Evolutionary conservation across 164 flowering plant species (phyloP).

Genomic region (Macadamia tetraphylla): DNA sequence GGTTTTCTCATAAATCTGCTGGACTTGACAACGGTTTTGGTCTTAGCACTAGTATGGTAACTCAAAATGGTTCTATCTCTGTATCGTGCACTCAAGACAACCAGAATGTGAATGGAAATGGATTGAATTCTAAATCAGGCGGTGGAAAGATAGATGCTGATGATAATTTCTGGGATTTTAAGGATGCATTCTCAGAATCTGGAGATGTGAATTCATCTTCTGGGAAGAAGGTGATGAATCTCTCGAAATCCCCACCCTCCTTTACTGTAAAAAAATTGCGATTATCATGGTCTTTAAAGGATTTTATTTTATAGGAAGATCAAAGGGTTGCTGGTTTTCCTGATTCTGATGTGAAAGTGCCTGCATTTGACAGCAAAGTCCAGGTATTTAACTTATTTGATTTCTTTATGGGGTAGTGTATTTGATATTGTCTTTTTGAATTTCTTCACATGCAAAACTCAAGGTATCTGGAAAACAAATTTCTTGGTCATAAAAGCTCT

Average conservation of each 20-base stretch:
- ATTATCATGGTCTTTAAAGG: background rate
- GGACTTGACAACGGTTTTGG: conserved; percentile 21
- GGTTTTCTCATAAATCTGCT: conserved; percentile 12
- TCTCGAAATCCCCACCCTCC: background rate
- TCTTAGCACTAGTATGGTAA: conserved; percentile 10
- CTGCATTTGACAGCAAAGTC: conserved; percentile 4
- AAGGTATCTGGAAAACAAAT: background rate
- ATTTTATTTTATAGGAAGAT: conserved; percentile 23
- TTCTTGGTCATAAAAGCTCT: too few relatives aligned
- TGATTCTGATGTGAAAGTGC: conserved; percentile 11
- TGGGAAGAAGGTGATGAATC: conserved; percentile 17
- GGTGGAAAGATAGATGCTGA: conserved; percentile 23
- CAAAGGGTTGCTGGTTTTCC: conserved; percentile 16
- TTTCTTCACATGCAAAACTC: background rate
- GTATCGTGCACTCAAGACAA: conserved; percentile 7
- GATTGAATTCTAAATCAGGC: conserved; percentile 8
- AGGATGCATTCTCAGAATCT: conserved; percentile 33
- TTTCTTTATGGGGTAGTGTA: background rate
- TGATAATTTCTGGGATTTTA: conserved; percentile 34
- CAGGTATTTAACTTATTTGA: conserved; percentile 16
- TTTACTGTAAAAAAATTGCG: background rate
- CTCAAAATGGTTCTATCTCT: conserved; percentile 11
- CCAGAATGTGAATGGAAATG: conserved; percentile 16
- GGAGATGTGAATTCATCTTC: conserved; percentile 6
- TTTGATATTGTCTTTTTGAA: background rate